Base-by-base conservation (phyloP, 1,284 basidiomycete genomes). In the Microbotryomycetes sp. region DNA sequence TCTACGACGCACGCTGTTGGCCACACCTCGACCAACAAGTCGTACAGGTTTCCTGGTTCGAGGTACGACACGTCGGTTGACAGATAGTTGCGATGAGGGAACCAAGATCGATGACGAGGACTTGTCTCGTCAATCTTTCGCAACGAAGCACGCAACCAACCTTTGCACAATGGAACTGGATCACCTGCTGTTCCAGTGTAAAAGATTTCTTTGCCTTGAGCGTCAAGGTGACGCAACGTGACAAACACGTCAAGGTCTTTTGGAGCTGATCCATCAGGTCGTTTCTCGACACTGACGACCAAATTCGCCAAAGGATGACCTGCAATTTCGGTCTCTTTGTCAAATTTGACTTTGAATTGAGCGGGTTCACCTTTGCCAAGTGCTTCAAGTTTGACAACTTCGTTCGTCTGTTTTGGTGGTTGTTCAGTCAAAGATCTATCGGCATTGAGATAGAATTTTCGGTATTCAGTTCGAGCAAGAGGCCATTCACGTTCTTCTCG, bases 161-260 rank as follows among this genome's bases (percentile, higher is more conserved):
- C 75, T 59, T 76, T 76, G 54, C 62, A 64, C 9, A 75, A 62
- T 1, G 73, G 73, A 19, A 72, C 73, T 0, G 71, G 71, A 53
- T 75, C 74, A 5, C 75, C 74, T 7, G 73, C 73, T 2, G 74
- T 73, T 19, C 72, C 73, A 0, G 73, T 75, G 61, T 75, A 76
- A 56, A 72, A 70, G 47, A 76, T 65, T 63, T 76, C 73, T 53
- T 75, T 69, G 55, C 74, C 75, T 3, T 66, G 53, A 0, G 71
- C 52, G 52, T 71, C 74, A 42, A 75, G 61, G 58, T 76, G 72
- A 9, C 75, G 70, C 12, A 76, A 58, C 0, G 74, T 76, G 22
- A 74, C 64, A 55, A 76, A 74, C 16, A 75, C 58, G 64, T 76
- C 75, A 14, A 74, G 36, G 51, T 76, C 75, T 46, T 61, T 67